Percentiles rank a stretch among this genome's conserved stretches.
These are phyloP conservation scores for Talaromyces sp. DNA, from an alignment of 2,329 filamentous ascomycete genomes.

Conservation along the genomic window DNA sequence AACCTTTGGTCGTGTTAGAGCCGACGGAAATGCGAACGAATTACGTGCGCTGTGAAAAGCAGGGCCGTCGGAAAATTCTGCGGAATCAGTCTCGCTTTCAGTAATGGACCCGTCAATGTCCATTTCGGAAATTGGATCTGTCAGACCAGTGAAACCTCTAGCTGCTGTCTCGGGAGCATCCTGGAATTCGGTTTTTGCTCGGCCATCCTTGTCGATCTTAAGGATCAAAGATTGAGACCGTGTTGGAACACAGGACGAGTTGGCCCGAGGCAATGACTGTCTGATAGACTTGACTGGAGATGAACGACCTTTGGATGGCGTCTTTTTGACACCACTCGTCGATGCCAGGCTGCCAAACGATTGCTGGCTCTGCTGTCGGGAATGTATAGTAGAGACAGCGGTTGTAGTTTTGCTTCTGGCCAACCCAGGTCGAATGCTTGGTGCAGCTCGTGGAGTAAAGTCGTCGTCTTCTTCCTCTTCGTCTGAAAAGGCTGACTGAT, in stretches of 20 bases:
- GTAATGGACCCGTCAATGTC: constrained; percentile 44
- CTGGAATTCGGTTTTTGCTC: constrained; percentile 47
- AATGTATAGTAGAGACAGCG: constrained; percentile 29
- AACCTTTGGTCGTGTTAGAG: constrained; percentile 27
- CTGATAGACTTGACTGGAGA: constrained; percentile 41
- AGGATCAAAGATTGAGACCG: constrained; percentile 44
- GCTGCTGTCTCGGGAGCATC: constrained; percentile 23
- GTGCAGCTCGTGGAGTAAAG: constrained; percentile 33
- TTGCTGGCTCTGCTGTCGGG: constrained; percentile 29
- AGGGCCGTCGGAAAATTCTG: constrained; percentile 41
- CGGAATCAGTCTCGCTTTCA: constrained; percentile 41
- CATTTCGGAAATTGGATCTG: constrained; percentile 36
- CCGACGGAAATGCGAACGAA: constrained; percentile 37
- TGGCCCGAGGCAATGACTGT: constrained; percentile 31
- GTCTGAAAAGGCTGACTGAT: constrained; percentile 24
- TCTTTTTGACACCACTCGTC: constrained; percentile 38
- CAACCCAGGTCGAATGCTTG: constrained; percentile 32
- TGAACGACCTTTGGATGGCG: constrained; percentile 41
- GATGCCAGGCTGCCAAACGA: constrained; percentile 30
- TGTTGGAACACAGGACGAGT: constrained; percentile 30
- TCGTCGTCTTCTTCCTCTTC: constrained; percentile 35
- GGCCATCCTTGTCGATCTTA: constrained; percentile 48
- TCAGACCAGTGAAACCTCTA: constrained; percentile 32
- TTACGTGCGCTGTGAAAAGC: constrained; percentile 36
- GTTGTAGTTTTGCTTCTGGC: constrained; percentile 43